These are phyloP conservation scores for Penicillium sp. DNA, from an alignment of 2,329 filamentous ascomycete species.

Conservation along the genomic window DNA sequence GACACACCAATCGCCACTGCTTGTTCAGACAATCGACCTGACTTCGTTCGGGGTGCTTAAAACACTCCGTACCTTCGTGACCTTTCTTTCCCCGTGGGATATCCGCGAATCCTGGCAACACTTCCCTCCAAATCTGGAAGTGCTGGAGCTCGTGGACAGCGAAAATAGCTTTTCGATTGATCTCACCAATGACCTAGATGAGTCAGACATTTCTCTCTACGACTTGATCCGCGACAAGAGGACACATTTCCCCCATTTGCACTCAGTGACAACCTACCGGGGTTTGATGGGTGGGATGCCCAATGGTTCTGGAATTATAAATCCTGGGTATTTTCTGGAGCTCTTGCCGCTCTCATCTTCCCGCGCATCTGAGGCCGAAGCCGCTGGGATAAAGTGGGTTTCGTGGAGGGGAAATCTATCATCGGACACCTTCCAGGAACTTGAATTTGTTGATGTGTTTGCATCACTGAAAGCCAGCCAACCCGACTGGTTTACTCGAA, in stretches of 20 bases:
- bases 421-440: background rate
- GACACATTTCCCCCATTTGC: background rate
- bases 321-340: background rate
- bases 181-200: background rate
- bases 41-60: conserved; percentile 6
- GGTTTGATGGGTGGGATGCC: background rate
- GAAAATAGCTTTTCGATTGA: background rate
- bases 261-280: conserved; percentile 2
- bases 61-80: conserved; percentile 7
- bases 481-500: background rate
- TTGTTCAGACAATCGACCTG: no score
- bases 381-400: conserved; percentile 1
- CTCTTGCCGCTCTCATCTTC: conserved; percentile 1
- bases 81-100: conserved; percentile 3
- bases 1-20: no score
- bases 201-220: background rate
- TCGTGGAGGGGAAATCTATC: conserved; percentile 2
- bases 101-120: no score
- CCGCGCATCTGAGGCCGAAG: conserved; percentile 1
- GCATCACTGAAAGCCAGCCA: conserved; percentile 1
- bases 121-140: conserved; percentile 7
- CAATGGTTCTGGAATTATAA: background rate
- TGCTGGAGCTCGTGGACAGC: conserved; percentile 11
- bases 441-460: background rate
- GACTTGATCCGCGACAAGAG: conserved; percentile 6